These are phyloP conservation scores for Leccinum arenicola DNA, from an alignment of 768 basidiomycete species.

Conservation along the genomic window DNA sequence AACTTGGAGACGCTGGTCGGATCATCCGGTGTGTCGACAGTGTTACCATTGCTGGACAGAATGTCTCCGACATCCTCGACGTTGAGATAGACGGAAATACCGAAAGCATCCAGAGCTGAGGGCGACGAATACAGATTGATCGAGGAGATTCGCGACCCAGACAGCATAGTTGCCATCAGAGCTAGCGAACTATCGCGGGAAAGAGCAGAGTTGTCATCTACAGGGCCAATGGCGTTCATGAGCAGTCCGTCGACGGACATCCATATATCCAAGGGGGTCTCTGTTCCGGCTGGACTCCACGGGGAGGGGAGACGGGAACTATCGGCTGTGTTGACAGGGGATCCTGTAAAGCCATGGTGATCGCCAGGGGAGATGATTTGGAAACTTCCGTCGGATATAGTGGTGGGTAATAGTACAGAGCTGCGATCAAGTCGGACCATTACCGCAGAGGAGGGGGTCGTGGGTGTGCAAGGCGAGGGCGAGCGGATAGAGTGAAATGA, in stretches of 20 bases:
- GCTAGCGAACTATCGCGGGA: not conserved
- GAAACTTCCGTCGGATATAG: constrained; percentile 23
- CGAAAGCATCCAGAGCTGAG: constrained; percentile 17
- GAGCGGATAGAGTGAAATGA: constrained; percentile 12
- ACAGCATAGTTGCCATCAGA: not conserved
- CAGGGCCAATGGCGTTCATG: constrained; percentile 15
- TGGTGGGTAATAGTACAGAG: constrained; percentile 19
- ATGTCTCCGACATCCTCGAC: constrained; percentile 6
- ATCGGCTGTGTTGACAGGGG: constrained; percentile 5
- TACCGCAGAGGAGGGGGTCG: constrained; percentile 13
- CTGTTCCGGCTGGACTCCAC: constrained; percentile 26
- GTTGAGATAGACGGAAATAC: constrained; percentile 16
- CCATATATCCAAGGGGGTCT: constrained; percentile 18
- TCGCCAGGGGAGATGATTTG: constrained; percentile 23
- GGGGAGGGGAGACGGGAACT: constrained; percentile 25
- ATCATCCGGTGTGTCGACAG: not conserved
- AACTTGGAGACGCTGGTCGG: not conserved
- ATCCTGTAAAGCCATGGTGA: constrained; percentile 6
- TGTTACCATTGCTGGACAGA: not conserved
- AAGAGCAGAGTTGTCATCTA: not conserved
- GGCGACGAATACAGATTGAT: constrained; percentile 13
- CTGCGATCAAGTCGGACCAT: constrained; percentile 22
- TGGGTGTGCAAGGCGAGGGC: constrained; percentile 8
- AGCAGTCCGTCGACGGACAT: constrained; percentile 23
- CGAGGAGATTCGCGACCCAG: constrained; percentile 2